Evolutionary conservation across 257 asterid genomes (phyloP).

Genomic region (Solanum chiquidenum): DNA sequence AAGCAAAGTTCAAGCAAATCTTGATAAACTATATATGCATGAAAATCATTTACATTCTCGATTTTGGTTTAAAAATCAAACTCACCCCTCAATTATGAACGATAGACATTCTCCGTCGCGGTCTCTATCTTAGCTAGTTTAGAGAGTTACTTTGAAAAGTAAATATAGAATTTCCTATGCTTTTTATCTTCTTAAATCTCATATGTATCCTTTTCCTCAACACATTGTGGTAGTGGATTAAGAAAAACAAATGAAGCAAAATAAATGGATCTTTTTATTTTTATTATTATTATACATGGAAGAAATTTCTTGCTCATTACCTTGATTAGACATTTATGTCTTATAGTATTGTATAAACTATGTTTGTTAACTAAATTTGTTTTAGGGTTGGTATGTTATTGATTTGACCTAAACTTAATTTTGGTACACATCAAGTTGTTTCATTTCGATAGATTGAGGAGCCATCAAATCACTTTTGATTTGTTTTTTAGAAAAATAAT

Average conservation of each 20-base stretch:
- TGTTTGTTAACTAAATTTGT: neutral
- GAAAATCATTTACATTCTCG: neutral
- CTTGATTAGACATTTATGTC: neutral
- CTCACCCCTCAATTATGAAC: neutral
- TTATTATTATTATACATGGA: neutral
- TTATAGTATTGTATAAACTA: neutral
- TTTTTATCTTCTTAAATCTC: neutral
- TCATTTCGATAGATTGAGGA: neutral
- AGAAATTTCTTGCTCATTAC: too few species aligned
- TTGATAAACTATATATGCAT: neutral
- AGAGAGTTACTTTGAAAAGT: neutral
- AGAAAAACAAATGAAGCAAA: neutral
- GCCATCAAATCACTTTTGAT: neutral
- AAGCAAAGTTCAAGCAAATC: slow-evolving; percentile 40
- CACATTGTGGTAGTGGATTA: neutral
- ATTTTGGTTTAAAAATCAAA: too few species aligned
- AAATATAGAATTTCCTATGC: neutral
- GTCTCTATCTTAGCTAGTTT: neutral
- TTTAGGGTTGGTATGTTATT: neutral
- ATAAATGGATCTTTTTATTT: neutral
- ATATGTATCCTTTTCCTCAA: neutral
- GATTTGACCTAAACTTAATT: neutral
- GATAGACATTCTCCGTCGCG: neutral
- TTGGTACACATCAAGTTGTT: neutral
- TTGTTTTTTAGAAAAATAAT: neutral